Base-by-base conservation (phyloP, 1,284 basidiomycete genomes). In the Neonothopanus nambi region DNA sequence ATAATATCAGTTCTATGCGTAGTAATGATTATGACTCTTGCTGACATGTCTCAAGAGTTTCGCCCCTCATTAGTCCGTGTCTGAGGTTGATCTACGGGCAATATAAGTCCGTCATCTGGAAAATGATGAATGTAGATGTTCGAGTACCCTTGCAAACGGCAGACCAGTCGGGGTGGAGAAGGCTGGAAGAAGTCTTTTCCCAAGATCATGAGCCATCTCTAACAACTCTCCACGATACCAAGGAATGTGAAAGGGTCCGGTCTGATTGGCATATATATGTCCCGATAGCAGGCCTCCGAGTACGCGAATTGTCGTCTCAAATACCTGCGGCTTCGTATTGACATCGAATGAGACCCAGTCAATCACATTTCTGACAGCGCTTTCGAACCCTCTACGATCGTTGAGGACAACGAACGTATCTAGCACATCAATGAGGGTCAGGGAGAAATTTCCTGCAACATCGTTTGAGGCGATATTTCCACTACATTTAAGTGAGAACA, bases 261-360 rank as follows among this genome's bases (percentile, higher is more conserved):
- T 69, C 65, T 84, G 72, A 67, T 78, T 83, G 36, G 91, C 88
- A 73, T 91, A 88, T 63, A 89, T 79, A 63, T 94, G 94, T 7
- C 84, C 94, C 5, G 92, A 93, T 12, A 98, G 70, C 41, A 98
- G 78, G 3, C 93, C 93, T 4, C 95, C 95, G 3, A 98, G 74
- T 2, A 92, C 90, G 30, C 93, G 84, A 56, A 95, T 95, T 2
- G 90, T 95, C 15, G 89, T 90, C 72, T 95, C 92, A 64, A 95
- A 95, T 3, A 94, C 86, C 76, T 98, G 95, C 35, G 92, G 92
- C 71, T 85, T 91, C 28, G 91, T 91, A 68, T 95, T 87, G 57
- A 94, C 89, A 63, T 95, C 86, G 64, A 94, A 95, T 2, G 84
- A 86, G 41, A 95, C 91, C 76, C 80, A 84, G 51, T 85, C 68